A percentile compares a stretch with the other conserved stretches of the same genome.
These are phyloP conservation scores for Sungouiella thailandica DNA, from an alignment of 805 yeast genomes.

Conservation along the genomic window DNA sequence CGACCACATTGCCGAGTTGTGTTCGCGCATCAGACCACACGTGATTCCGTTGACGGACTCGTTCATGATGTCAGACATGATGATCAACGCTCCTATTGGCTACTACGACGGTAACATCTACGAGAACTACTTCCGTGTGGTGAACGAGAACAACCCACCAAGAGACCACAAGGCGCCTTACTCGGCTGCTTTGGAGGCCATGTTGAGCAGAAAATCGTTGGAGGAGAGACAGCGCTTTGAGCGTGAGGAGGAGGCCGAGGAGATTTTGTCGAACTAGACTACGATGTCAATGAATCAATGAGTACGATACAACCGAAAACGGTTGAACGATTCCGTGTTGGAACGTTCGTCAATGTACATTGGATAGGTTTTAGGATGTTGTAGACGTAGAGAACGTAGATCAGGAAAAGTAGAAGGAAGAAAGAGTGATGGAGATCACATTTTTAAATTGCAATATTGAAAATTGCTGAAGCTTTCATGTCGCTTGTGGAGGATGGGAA, in stretches of 20 bases:
- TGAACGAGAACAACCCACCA: slow-evolving; percentile 47
- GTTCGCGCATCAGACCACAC: slow-evolving; percentile 47
- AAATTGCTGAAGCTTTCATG: no score
- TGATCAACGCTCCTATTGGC: slow-evolving; percentile 81
- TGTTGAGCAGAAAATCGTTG: slow-evolving; percentile 36
- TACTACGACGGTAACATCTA: slow-evolving; percentile 78
- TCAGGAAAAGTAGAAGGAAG: no score
- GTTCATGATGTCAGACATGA: slow-evolving; percentile 74
- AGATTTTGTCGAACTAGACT: slow-evolving; percentile 16
- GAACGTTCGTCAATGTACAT: no score
- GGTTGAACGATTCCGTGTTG: neutral
- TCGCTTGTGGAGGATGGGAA: no score
- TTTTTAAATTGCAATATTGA: no score
- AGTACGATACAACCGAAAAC: slow-evolving; percentile 1
- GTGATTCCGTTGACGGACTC: slow-evolving; percentile 80
- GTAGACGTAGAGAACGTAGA: no score
- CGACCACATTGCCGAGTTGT: slow-evolving; percentile 30
- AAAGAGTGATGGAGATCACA: no score
- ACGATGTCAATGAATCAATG: neutral
- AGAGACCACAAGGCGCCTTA: slow-evolving; percentile 58
- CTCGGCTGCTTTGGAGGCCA: slow-evolving; percentile 34
- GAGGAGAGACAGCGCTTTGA: slow-evolving; percentile 37
- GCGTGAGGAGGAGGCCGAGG: slow-evolving; percentile 29
- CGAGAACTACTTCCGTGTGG: slow-evolving; percentile 63
- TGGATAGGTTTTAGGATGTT: neutral